These are phyloP conservation scores for Phytophthora pistaciae DNA, from an alignment of 352 stramenopile genomes.

Conservation along the genomic window DNA sequence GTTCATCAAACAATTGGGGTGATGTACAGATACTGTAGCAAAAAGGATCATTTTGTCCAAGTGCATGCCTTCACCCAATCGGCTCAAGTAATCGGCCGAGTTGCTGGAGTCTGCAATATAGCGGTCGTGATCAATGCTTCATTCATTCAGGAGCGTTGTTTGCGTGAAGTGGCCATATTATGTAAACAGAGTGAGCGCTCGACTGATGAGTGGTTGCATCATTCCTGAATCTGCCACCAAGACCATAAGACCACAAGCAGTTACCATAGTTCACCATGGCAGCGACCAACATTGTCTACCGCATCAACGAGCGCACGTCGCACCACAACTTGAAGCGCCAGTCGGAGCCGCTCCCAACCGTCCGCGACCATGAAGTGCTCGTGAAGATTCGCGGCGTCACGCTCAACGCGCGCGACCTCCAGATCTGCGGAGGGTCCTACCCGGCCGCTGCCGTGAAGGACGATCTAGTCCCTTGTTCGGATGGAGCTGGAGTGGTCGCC, in stretches of 20 bases:
- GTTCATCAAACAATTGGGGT: no score
- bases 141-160: constrained; percentile 17
- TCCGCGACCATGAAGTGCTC: constrained; percentile 34
- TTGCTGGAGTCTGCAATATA: background rate
- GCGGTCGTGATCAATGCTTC: constrained; percentile 2
- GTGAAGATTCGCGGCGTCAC: constrained; percentile 37
- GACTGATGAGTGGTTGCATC: constrained; percentile 1
- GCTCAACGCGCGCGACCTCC: constrained; percentile 34
- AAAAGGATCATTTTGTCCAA: no score
- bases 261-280: constrained; percentile 18
- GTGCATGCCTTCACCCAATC: no score
- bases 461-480: constrained; percentile 33
- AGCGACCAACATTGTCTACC: constrained; percentile 26
- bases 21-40: no score
- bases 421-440: constrained; percentile 29
- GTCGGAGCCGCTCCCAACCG: constrained; percentile 14
- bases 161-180: constrained; percentile 21
- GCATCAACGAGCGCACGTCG: constrained; percentile 32
- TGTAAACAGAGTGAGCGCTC: constrained; percentile 10
- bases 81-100: no score
- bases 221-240: constrained; percentile 12
- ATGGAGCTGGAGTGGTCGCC: constrained; percentile 31
- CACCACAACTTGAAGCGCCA: constrained; percentile 31
- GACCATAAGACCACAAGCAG: background rate
- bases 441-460: constrained; percentile 25